A percentile compares a stretch with the other conserved stretches of the same genome.
Evolutionary conservation across 306 rosid genomes (phyloP).

Genomic region (Cucumis cinereus): DNA sequence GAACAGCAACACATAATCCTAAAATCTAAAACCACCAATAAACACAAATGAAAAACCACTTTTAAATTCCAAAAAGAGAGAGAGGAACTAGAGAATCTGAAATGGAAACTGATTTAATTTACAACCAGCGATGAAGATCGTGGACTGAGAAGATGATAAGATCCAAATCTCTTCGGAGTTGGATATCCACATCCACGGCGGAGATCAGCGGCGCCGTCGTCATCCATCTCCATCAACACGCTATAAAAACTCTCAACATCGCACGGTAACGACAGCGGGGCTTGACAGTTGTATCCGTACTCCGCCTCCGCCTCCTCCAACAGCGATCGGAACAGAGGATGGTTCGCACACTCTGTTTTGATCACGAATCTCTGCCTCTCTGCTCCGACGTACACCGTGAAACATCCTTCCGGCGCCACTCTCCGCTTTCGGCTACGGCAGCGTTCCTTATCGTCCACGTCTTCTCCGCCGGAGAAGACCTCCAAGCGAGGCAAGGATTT

Average conservation of each 20-base stretch:
- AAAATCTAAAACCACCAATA: not conserved
- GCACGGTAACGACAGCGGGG: conserved; percentile 71
- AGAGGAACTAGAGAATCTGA: not conserved
- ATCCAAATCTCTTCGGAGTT: conserved; percentile 20
- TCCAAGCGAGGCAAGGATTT: conserved; percentile 33
- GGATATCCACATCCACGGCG: conserved; percentile 29
- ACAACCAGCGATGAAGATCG: conserved; percentile 19
- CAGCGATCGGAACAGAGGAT: conserved; percentile 60
- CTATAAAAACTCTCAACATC: conserved; percentile 43
- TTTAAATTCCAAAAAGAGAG: not conserved
- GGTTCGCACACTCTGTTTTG: conserved; percentile 51
- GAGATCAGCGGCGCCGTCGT: conserved; percentile 5
- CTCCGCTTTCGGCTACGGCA: not conserved
- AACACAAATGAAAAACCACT: not conserved
- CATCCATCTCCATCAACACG: conserved; percentile 63
- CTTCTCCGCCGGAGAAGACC: not conserved
- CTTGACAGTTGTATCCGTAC: conserved; percentile 53
- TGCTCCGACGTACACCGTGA: conserved; percentile 72
- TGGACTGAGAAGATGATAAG: conserved; percentile 46
- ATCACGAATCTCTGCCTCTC: conserved; percentile 57
- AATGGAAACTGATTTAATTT: conserved; percentile 35
- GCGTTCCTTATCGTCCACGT: not conserved
- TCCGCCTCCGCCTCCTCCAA: conserved; percentile 84
- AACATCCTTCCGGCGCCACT: conserved; percentile 55
- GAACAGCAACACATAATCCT: not conserved